Percentiles rank a stretch among this genome's conserved stretches.
phyloP scores from a whole-genome alignment of 2,329 filamentous ascomycete genomes.

The Xylaria sp. region DNA sequence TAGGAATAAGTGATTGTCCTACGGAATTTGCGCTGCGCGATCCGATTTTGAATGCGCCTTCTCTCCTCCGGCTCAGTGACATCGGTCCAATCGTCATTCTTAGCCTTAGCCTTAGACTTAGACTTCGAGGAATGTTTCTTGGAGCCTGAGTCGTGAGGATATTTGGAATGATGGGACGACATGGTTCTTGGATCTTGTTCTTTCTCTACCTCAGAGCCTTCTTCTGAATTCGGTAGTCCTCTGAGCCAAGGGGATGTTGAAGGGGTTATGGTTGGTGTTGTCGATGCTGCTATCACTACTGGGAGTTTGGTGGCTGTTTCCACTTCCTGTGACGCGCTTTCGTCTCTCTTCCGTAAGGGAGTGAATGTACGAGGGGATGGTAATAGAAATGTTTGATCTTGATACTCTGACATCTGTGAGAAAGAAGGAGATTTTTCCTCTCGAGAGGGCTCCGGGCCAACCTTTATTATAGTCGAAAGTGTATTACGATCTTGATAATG shows the following conservation, averaged over 20 bases:
- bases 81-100: constrained; percentile 70
- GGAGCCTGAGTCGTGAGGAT: constrained; percentile 41
- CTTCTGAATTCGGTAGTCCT: neutral
- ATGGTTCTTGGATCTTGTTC: constrained; percentile 27
- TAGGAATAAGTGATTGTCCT: constrained; percentile 42
- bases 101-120: constrained; percentile 42
- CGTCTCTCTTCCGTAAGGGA: neutral
- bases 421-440: neutral
- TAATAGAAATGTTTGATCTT: constrained; percentile 16
- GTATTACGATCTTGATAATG: constrained; percentile 1
- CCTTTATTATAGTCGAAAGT: constrained; percentile 12
- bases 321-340: neutral
- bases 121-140: constrained; percentile 45
- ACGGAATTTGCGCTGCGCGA: constrained; percentile 80
- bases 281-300: constrained; percentile 2
- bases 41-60: constrained; percentile 75
- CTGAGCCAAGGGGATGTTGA: constrained; percentile 25
- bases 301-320: neutral
- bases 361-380: neutral
- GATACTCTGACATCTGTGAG: constrained; percentile 17
- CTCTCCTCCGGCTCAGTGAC: constrained; percentile 74
- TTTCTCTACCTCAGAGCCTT: constrained; percentile 21
- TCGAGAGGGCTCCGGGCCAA: constrained; percentile 6
- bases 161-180: constrained; percentile 45
- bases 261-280: constrained; percentile 24